A percentile compares a stretch with the other conserved stretches of the same genome.
Evolutionary conservation across 2,329 filamentous ascomycete genomes (phyloP).

Genomic region (Cladosporium velox): DNA sequence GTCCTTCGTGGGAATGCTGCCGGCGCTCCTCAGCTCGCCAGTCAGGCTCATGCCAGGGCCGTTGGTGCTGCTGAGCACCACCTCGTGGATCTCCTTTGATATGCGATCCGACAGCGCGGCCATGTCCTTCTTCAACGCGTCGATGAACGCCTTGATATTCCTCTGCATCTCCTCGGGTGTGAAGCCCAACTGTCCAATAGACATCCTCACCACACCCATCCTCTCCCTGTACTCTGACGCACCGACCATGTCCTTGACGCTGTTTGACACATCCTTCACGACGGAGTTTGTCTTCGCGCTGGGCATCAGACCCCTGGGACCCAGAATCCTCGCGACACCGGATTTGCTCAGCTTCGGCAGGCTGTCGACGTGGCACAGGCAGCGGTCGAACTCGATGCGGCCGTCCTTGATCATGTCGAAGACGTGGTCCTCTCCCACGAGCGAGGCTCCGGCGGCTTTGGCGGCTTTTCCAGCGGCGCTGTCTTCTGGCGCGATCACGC

Average conservation of each 20-base stretch:
- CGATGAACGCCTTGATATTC: conserved; percentile 79
- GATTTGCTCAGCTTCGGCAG: conserved; percentile 79
- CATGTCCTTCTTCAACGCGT: conserved; percentile 76
- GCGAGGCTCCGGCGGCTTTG: conserved; percentile 71
- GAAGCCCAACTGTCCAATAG: conserved; percentile 88
- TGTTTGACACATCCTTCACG: conserved; percentile 72
- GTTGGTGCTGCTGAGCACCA: conserved; percentile 82
- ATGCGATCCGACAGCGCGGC: conserved; percentile 63
- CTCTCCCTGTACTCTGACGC: conserved; percentile 86
- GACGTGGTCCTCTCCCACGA: conserved; percentile 82
- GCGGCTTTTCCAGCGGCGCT: conserved; percentile 75
- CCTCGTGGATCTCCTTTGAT: conserved; percentile 72
- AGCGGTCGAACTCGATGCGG: conserved; percentile 82
- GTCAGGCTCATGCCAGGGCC: conserved; percentile 84
- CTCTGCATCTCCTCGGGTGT: conserved; percentile 81
- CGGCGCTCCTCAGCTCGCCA: conserved; percentile 69
- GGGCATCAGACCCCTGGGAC: conserved; percentile 91
- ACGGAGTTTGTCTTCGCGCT: conserved; percentile 85
- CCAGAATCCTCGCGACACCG: conserved; percentile 75
- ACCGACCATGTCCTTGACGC: conserved; percentile 79
- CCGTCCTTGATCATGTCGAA: conserved; percentile 78
- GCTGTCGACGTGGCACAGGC: conserved; percentile 80
- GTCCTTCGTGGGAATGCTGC: conserved; percentile 51
- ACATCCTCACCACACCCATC: conserved; percentile 79
- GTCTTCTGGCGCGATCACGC: conserved; percentile 84